phyloP scores from a whole-genome alignment of 1,284 basidiomycete species.

The Melampsora americana region DNA sequence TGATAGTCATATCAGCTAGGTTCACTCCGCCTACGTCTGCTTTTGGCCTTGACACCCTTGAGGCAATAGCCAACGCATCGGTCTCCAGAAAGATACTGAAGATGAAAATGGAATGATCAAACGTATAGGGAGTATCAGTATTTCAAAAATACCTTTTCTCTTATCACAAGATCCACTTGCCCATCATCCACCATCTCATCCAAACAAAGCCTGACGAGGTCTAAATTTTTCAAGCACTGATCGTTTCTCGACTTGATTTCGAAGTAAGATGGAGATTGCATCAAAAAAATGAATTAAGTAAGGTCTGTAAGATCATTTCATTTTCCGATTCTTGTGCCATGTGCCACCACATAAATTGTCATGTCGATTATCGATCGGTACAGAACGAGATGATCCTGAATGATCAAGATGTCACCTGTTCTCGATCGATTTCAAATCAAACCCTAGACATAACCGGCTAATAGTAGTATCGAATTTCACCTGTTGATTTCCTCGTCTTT shows the following conservation, averaged over 20 bases:
- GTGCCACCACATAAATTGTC: constrained; percentile 91
- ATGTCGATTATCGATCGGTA: constrained; percentile 93
- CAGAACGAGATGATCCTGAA: constrained; percentile 83
- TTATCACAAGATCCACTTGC: constrained; percentile 53
- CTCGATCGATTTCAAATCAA: too few species aligned
- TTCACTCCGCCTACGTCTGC: constrained; percentile 66
- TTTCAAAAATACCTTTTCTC: not conserved
- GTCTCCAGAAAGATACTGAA: constrained; percentile 92
- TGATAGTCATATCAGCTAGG: constrained; percentile 90
- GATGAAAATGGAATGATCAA: not conserved
- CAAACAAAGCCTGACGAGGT: constrained; percentile 83
- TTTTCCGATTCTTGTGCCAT: constrained; percentile 81
- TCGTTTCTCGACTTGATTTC: constrained; percentile 92
- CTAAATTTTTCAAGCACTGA: constrained; percentile 90
- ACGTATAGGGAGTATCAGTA: constrained; percentile 9
- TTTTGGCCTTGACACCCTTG: constrained; percentile 84
- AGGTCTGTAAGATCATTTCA: constrained; percentile 88
- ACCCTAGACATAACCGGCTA: constrained; percentile 13
- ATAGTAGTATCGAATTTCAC: constrained; percentile 60
- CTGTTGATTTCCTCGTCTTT: constrained; percentile 87
- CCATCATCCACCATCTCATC: constrained; percentile 98
- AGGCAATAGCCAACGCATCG: constrained; percentile 89
- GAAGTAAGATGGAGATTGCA: constrained; percentile 75
- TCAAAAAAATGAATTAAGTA: constrained; percentile 82
- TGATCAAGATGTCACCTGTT: constrained; percentile 87